Conservation (phyloP, 2,329 filamentous ascomycete genomes). For the Aulographum hederae region DNA sequence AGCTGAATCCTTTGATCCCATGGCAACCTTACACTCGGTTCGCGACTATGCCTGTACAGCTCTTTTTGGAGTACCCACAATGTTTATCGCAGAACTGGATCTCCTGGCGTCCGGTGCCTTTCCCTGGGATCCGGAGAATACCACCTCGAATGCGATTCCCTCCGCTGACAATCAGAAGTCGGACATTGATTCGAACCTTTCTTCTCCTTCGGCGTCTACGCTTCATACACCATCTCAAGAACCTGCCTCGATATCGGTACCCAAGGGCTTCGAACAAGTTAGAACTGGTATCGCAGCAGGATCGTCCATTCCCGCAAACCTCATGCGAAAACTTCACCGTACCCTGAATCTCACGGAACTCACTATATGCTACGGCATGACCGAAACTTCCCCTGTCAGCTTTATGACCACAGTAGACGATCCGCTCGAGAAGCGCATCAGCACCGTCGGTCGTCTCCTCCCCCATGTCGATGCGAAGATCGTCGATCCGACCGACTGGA, state of each 20-base stretch:
- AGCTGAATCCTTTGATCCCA: conserved; percentile 68
- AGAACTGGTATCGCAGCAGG: conserved; percentile 87
- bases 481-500: conserved; percentile 48
- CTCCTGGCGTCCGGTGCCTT: conserved; percentile 39
- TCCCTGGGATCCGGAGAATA: conserved; percentile 10
- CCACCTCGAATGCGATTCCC: no score
- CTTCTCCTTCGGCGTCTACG: conserved; percentile 5
- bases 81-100: conserved; percentile 82
- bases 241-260: no score
- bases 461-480: conserved; percentile 69
- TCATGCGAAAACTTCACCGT: conserved; percentile 61
- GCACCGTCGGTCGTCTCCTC: conserved; percentile 61
- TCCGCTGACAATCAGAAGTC: no score
- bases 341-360: conserved; percentile 61
- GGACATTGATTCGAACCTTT: not conserved
- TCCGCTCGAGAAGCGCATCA: conserved; percentile 52
- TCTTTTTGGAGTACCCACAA: conserved; percentile 82
- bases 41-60: conserved; percentile 46
- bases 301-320: conserved; percentile 60
- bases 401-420: conserved; percentile 71
- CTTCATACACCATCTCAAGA: conserved; percentile 12
- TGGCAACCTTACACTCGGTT: conserved; percentile 46
- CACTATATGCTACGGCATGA: conserved; percentile 95
- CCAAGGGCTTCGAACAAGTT: conserved; percentile 43
- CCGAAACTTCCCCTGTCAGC: conserved; percentile 59